These are phyloP conservation scores for Ogataea pilisensis DNA, from an alignment of 805 yeast species.

Conservation along the genomic window DNA sequence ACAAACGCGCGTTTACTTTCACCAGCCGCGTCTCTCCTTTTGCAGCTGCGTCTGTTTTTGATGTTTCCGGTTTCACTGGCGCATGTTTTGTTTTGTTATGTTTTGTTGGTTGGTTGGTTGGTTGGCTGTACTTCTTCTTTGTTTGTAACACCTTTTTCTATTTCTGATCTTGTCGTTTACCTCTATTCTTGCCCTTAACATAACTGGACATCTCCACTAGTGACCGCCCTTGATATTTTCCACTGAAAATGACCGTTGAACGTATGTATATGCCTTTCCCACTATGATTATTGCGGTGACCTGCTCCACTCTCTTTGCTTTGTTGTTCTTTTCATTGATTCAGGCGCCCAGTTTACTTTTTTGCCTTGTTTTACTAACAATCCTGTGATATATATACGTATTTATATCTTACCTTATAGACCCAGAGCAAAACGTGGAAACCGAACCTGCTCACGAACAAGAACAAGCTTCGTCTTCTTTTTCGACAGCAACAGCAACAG, in stretches of 20 bases:
- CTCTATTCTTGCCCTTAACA: not conserved
- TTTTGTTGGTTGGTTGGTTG: not conserved
- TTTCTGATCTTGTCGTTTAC: not conserved
- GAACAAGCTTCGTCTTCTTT: not conserved
- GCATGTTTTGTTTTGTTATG: not conserved
- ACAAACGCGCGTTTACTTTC: too few species aligned
- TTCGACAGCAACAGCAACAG: not conserved
- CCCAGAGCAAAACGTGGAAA: not conserved
- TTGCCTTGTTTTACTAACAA: not conserved
- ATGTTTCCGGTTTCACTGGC: not conserved
- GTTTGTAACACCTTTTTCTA: not conserved
- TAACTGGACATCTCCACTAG: not conserved
- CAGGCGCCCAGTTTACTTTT: not conserved
- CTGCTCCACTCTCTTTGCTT: not conserved
- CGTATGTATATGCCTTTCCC: slow-evolving; percentile 12
- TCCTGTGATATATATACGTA: too few species aligned
- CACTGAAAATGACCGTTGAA: slow-evolving; percentile 17
- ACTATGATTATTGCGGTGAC: not conserved
- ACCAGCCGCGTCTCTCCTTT: too few species aligned
- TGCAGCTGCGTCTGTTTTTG: too few species aligned
- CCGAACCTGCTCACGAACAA: not conserved
- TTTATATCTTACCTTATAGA: too few species aligned
- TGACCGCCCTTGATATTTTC: not conserved
- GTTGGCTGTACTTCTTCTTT: not conserved
- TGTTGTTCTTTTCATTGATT: not conserved